phyloP scores from a whole-genome alignment of 1,284 basidiomycete species.

The Apiotrichum sp. region DNA sequence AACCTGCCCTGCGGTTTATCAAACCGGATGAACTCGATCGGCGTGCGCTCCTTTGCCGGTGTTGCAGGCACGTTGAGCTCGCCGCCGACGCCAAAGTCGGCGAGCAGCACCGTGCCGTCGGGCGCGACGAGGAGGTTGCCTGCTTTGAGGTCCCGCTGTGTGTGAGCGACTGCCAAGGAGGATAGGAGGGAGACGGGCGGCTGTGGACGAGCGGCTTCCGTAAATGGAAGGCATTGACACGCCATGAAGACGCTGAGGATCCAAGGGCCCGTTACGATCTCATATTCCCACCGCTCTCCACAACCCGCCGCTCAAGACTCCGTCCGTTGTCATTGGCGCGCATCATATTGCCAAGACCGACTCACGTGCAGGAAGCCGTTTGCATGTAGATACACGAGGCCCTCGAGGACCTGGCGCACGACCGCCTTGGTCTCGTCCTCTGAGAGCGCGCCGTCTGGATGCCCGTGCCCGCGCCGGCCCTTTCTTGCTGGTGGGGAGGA shows the following conservation, averaged over 20 bases:
- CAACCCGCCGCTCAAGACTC: too few species aligned
- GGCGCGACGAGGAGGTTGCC: constrained; percentile 86
- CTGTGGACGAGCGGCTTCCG: too few species aligned
- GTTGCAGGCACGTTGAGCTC: constrained; percentile 27
- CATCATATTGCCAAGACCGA: constrained; percentile 6
- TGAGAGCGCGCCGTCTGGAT: constrained; percentile 19
- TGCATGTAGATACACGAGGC: constrained; percentile 79
- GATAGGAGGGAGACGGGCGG: too few species aligned
- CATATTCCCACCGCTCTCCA: too few species aligned
- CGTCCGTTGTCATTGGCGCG: too few species aligned
- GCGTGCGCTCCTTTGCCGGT: constrained; percentile 12
- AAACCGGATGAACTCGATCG: constrained; percentile 27
- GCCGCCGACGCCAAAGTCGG: constrained; percentile 79
- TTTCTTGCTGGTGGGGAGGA: background rate
- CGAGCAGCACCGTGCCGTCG: constrained; percentile 71
- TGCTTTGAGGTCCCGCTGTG: constrained; percentile 51
- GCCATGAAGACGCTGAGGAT: background rate
- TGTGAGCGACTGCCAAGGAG: too few species aligned
- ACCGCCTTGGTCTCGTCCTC: constrained; percentile 43
- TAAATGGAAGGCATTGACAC: background rate
- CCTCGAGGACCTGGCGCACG: constrained; percentile 77
- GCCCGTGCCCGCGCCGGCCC: background rate
- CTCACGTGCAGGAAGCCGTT: constrained; percentile 74
- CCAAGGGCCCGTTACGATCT: too few species aligned
- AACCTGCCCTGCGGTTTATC: constrained; percentile 11